Conservation (phyloP, 352 stramenopile genomes). For the Nothophytophthora sp. region DNA sequence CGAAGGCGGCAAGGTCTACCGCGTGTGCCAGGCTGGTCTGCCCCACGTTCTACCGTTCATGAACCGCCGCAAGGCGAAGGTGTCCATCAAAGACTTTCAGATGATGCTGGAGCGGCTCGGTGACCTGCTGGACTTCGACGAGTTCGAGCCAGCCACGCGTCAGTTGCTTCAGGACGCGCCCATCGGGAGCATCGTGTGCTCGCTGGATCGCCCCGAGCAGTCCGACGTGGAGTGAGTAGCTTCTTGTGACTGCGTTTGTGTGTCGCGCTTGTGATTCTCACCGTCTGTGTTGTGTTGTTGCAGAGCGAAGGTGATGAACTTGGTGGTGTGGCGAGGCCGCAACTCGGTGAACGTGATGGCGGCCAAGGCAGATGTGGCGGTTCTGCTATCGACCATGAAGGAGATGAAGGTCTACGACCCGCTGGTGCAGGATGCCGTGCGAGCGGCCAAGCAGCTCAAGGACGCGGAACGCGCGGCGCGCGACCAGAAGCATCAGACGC, state of each 20-base stretch:
- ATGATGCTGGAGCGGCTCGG: conserved; percentile 84
- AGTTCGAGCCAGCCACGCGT: conserved; percentile 60
- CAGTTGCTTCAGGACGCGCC: conserved; percentile 56
- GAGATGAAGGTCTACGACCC: conserved; percentile 77
- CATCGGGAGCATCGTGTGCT: conserved; percentile 81
- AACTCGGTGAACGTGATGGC: conserved; percentile 90
- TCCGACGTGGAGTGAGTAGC: conserved; percentile 69
- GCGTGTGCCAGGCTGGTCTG: conserved; percentile 89
- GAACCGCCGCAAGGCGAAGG: conserved; percentile 59
- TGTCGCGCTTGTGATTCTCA: conserved; percentile 9
- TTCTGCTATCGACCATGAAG: conserved; percentile 84
- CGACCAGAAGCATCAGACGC: conserved; percentile 33
- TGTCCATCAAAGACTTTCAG: conserved; percentile 77
- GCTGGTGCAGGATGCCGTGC: conserved; percentile 40
- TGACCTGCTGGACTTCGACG: conserved; percentile 83
- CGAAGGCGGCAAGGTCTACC: conserved; percentile 77
- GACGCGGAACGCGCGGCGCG: conserved; percentile 44
- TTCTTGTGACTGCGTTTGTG: background rate
- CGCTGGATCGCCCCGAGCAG: conserved; percentile 58
- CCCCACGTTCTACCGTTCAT: conserved; percentile 86
- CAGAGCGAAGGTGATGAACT: conserved; percentile 82
- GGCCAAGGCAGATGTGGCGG: conserved; percentile 75
- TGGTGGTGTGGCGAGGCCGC: conserved; percentile 84
- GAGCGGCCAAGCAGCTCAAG: conserved; percentile 49
- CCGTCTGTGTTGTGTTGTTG: conserved; percentile 6